phyloP scores from a whole-genome alignment of 202 grass and related monocot genomes.

The Dendrocalamus latiflorus region DNA sequence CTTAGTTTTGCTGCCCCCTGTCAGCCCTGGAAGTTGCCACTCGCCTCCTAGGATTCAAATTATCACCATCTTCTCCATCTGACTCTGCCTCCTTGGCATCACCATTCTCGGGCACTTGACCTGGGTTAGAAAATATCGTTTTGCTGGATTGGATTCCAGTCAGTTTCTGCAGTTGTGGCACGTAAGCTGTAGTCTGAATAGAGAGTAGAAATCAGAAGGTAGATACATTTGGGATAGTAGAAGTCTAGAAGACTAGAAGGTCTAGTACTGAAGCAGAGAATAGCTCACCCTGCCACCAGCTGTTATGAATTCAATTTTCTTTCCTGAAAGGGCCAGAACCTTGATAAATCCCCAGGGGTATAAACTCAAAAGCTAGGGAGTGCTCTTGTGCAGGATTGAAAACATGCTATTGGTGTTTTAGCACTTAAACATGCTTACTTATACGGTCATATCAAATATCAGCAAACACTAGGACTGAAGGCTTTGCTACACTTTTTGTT shows the following conservation, averaged over 20 bases:
- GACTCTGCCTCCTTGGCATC: neutral
- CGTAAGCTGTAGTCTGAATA: conserved; percentile 72
- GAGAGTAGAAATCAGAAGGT: conserved; percentile 9
- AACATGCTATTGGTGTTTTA: too few relatives aligned
- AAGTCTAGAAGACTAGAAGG: too few relatives aligned
- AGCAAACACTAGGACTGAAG: too few relatives aligned
- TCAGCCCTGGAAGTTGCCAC: neutral
- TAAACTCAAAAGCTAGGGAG: neutral
- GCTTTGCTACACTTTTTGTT: too few relatives aligned
- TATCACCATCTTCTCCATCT: conserved; percentile 3
- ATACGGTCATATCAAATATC: neutral
- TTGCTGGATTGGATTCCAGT: conserved; percentile 33
- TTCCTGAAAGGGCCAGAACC: conserved; percentile 51
- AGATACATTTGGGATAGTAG: neutral
- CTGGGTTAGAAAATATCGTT: conserved; percentile 6
- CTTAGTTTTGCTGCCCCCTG: too few relatives aligned
- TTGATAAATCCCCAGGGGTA: conserved; percentile 12
- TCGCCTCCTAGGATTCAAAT: conserved; percentile 31
- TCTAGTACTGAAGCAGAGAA: neutral
- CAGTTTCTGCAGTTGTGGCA: conserved; percentile 75
- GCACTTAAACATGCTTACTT: neutral
- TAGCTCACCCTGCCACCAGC: conserved; percentile 83
- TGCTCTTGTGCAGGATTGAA: neutral
- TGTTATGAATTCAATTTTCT: conserved; percentile 92
- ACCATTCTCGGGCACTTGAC: too few relatives aligned